Evolutionary conservation across 2,329 filamentous ascomycete genomes (phyloP), one percentile per base, ranked within the genome.

Genomic region (Paracoccidioides lutzii): DNA sequence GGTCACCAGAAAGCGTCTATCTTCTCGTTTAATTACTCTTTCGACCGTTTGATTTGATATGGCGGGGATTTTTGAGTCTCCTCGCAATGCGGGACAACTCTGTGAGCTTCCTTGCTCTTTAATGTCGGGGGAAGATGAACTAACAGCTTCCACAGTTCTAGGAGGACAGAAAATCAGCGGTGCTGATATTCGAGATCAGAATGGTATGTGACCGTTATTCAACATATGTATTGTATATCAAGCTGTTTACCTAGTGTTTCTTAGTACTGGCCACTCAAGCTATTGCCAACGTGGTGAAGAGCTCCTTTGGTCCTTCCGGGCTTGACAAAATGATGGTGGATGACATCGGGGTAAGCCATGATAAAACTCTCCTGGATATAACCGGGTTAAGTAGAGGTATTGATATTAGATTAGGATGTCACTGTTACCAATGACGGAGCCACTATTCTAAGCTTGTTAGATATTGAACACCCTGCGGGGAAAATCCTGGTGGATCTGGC

Each of bases 261-360:
- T 33, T 67, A 90, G 93, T 97, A 51, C 82, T 90, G 64, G 93
- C 93, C 63, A 97, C 93, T 48, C 90, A 96, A 72, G 90, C 91
- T 58, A 97, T 98, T 68, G 87, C 93, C 66, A 98, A 97, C 83
- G 90, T 98, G 58, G 90, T 98, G 73, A 97, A 95, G 79, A 95
- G 88, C 74, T 98, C 93, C 14, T 98, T 98, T 70, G 93, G 93
- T 55, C 93, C 93, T 53, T 95, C 89, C 60, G 93, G 93, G 51
- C 81, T 98, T 63, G 93, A 98, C 73, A 98, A 98, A 82, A 98
- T 98, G 93, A 97, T 98, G 93, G 93, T 98, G 66, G 93, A 98
- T 76, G 93, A 98, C 71, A 97, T 98, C 72, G 93, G 93, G 69
- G 86, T 89, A 81, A 65, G 84, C 53, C 28, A 33, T 42, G 45